Conservation (phyloP, 2,329 filamentous ascomycete genomes). For the Fusarium redolens region DNA sequence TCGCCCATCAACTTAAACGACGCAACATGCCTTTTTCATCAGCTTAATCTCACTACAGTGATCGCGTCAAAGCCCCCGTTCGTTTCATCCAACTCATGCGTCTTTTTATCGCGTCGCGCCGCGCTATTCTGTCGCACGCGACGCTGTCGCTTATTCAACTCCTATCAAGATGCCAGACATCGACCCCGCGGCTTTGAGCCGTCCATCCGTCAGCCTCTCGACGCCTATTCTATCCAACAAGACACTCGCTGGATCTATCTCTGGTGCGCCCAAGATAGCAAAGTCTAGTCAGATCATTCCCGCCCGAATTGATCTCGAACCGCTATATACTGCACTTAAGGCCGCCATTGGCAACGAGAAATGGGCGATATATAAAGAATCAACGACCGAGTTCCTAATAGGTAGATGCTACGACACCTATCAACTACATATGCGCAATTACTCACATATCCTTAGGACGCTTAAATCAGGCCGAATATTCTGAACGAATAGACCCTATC, state of each 20-base stretch:
- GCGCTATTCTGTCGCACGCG: constrained; percentile 61
- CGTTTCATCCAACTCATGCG: constrained; percentile 58
- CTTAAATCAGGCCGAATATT: constrained; percentile 71
- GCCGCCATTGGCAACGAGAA: constrained; percentile 68
- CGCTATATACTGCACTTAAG: constrained; percentile 72
- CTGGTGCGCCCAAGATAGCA: constrained; percentile 61
- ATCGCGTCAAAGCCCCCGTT: constrained; percentile 56
- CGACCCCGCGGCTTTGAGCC: constrained; percentile 75
- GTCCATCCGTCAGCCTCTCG: constrained; percentile 66
- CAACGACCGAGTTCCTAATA: constrained; percentile 70
- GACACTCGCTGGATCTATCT: constrained; percentile 64
- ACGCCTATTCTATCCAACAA: constrained; percentile 70
- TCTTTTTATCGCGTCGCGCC: constrained; percentile 56
- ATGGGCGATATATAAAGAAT: constrained; percentile 73
- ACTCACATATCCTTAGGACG: constrained; percentile 62
- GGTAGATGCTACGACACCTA: constrained; percentile 55
- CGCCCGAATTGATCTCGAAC: constrained; percentile 74
- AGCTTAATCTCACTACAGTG: constrained; percentile 51
- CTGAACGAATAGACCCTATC: constrained; percentile 69
- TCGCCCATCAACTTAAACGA: constrained; percentile 54
- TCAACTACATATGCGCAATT: not conserved
- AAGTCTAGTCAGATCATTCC: constrained; percentile 73
- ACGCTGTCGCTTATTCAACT: constrained; percentile 51
- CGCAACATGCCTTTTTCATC: constrained; percentile 60
- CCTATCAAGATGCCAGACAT: constrained; percentile 71